Evolutionary conservation across 2,329 filamentous ascomycete genomes (phyloP), one percentile per base, ranked within the genome.

Genomic region (Arachnomyces sp.): DNA sequence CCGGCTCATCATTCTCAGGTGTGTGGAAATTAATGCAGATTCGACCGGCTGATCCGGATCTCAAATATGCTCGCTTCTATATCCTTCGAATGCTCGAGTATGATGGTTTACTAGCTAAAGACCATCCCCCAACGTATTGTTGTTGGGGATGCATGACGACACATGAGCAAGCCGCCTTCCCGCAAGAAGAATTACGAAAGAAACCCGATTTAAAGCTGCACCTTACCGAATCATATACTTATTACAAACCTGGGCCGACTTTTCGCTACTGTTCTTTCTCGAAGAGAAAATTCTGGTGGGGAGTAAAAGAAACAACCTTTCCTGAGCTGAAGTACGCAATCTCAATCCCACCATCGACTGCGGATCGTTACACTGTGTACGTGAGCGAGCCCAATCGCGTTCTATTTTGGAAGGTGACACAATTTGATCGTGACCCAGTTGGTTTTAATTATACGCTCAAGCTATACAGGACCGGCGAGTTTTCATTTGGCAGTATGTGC

Each of bases 61-160:
- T 13, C 28, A 13, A 8, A 13, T 8, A 8, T 14, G 20, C 18
- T 9, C 36, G 7, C 20, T 38, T 38, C 28, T 31, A 38, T 25
- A 28, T 31, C 5, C 18, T 38, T 8, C n/a, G 36, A 20, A 38
- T 38, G 20, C 18, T 38, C 14, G 36, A 38, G 28, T 31, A 38
- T 31, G 36, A 31, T 20, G 36, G 36, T 12, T 12, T 32, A 13
- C 18, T 38, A n/a, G n/a, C 2, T 13, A 8, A 25, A 14, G 20
- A 31, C 9, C 12, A 31, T n/a, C n/a, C n/a, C n/a, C n/a, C n/a
- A n/a, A n/a, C n/a, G 31, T 38, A 38, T 17, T 38, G 20, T 28
- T 38, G 36, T 25, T 38, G n/a, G n/a, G n/a, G n/a, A n/a, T n/a
- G n/a, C n/a, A n/a, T n/a, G n/a, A n/a, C n/a, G n/a, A 14, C 18